Conservation (phyloP, 306 rosid genomes). For the Casuarina cunninghamiana region DNA sequence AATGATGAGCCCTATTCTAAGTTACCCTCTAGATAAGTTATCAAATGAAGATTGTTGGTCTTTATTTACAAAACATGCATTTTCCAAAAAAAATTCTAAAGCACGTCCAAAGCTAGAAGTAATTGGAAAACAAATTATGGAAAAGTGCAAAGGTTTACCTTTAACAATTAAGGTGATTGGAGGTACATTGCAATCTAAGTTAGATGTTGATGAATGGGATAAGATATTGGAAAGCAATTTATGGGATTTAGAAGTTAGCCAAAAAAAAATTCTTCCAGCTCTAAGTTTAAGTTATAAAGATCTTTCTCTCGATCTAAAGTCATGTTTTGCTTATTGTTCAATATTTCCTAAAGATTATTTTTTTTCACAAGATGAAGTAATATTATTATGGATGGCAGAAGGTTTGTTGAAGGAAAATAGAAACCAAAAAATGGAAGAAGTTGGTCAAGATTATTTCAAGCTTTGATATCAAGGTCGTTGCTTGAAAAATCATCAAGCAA, state of each 20-base stretch:
- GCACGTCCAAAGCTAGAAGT: too few species aligned
- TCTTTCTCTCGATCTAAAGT: constrained; percentile 24
- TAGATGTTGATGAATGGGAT: constrained; percentile 11
- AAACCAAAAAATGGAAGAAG: constrained; percentile 6
- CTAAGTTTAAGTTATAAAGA: constrained; percentile 28
- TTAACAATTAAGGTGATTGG: too few species aligned
- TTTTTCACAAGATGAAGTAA: constrained; percentile 10
- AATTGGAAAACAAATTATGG: too few species aligned
- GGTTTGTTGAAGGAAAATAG: too few species aligned
- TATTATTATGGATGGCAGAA: neutral
- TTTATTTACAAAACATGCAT: too few species aligned
- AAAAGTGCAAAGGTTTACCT: too few species aligned
- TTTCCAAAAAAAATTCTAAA: too few species aligned
- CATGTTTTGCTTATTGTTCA: constrained; percentile 43
- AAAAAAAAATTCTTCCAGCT: constrained; percentile 15
- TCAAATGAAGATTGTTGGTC: too few species aligned
- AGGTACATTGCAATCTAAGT: neutral
- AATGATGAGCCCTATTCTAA: too few species aligned
- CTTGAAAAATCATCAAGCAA: constrained; percentile 18
- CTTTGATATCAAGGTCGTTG: constrained; percentile 29
- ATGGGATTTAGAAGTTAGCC: constrained; percentile 12
- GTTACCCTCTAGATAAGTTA: too few species aligned
- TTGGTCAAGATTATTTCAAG: constrained; percentile 25
- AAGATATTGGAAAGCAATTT: constrained; percentile 7
- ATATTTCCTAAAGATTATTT: constrained; percentile 30